These are phyloP conservation scores for Calonectria fujianensis DNA, from an alignment of 2,329 filamentous ascomycete genomes.

Conservation along the genomic window DNA sequence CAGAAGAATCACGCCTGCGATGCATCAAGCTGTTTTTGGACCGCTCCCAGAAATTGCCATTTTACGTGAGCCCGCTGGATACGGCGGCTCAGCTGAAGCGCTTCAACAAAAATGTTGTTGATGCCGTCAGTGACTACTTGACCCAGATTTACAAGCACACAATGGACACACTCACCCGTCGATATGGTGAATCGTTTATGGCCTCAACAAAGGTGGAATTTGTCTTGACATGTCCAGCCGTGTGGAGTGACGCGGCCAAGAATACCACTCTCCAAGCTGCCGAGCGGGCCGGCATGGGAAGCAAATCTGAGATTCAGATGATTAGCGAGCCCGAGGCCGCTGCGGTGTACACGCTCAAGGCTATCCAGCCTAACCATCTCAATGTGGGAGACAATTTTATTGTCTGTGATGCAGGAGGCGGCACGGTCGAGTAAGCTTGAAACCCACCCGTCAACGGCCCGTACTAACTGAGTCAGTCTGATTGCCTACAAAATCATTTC, in stretches of 20 bases:
- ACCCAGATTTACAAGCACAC: slow-evolving; percentile 85
- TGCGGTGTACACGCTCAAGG: slow-evolving; percentile 86
- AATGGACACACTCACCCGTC: slow-evolving; percentile 83
- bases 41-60: slow-evolving; percentile 85
- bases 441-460: neutral
- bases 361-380: slow-evolving; percentile 84
- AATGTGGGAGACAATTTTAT: slow-evolving; percentile 80
- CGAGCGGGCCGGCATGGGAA: slow-evolving; percentile 86
- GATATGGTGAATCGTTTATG: slow-evolving; percentile 88
- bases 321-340: slow-evolving; percentile 89
- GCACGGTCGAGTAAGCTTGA: slow-evolving; percentile 77
- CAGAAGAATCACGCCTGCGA: slow-evolving; percentile 83
- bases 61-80: slow-evolving; percentile 86
- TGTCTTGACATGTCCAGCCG: slow-evolving; percentile 87
- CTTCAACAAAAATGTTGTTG: slow-evolving; percentile 84
- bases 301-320: slow-evolving; percentile 81
- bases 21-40: slow-evolving; percentile 92
- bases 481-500: slow-evolving; percentile 90
- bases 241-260: slow-evolving; percentile 91
- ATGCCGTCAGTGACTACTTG: slow-evolving; percentile 87
- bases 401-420: slow-evolving; percentile 78
- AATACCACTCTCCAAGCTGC: slow-evolving; percentile 87
- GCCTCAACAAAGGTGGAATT: slow-evolving; percentile 84
- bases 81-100: slow-evolving; percentile 85
- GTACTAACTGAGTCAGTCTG: slow-evolving; percentile 65